phyloP scores from a whole-genome alignment of 2,329 filamentous ascomycete species.

The Claviceps pazoutovae region DNA sequence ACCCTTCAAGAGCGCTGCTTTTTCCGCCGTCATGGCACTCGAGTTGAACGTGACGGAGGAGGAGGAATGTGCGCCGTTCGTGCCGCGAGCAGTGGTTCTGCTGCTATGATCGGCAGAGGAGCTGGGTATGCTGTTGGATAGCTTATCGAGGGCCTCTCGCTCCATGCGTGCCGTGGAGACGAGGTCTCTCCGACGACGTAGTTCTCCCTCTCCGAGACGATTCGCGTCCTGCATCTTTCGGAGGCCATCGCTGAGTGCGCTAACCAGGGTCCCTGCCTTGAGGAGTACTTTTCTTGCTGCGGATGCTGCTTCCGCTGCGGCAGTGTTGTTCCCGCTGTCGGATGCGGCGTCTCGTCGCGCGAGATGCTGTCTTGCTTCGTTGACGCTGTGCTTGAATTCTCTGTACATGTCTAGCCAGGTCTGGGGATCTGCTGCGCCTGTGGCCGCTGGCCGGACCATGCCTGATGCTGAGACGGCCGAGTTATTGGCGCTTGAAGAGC shows the following conservation, averaged over 20 bases:
- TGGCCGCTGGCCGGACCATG: slow-evolving; percentile 24
- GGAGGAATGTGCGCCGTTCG: slow-evolving; percentile 12
- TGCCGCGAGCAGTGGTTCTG: slow-evolving; percentile 30
- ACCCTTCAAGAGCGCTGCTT: slow-evolving; percentile 31
- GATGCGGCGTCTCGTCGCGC: slow-evolving; percentile 47
- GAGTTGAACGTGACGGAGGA: slow-evolving; percentile 9
- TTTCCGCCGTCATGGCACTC: slow-evolving; percentile 25
- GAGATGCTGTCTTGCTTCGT: slow-evolving; percentile 55
- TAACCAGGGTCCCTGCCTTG: slow-evolving; percentile 50
- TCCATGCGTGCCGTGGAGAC: slow-evolving; percentile 57
- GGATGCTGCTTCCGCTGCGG: slow-evolving; percentile 47
- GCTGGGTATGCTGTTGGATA: slow-evolving; percentile 43
- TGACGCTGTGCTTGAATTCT: slow-evolving; percentile 51
- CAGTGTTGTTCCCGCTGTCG: slow-evolving; percentile 25
- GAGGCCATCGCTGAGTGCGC: slow-evolving; percentile 52
- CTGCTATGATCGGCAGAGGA: slow-evolving; percentile 7
- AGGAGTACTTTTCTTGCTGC: slow-evolving; percentile 64
- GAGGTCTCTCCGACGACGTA: slow-evolving; percentile 57
- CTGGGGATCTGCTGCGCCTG: slow-evolving; percentile 40
- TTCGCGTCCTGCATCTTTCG: slow-evolving; percentile 38
- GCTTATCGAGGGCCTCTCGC: slow-evolving; percentile 59
- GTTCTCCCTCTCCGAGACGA: slow-evolving; percentile 58
- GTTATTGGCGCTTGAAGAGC: slow-evolving; percentile 29
- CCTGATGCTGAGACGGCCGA: slow-evolving; percentile 34
- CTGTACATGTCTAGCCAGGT: slow-evolving; percentile 66